Conservation (phyloP, 345 rosid genomes). For the Eucalyptus shirleyi region DNA sequence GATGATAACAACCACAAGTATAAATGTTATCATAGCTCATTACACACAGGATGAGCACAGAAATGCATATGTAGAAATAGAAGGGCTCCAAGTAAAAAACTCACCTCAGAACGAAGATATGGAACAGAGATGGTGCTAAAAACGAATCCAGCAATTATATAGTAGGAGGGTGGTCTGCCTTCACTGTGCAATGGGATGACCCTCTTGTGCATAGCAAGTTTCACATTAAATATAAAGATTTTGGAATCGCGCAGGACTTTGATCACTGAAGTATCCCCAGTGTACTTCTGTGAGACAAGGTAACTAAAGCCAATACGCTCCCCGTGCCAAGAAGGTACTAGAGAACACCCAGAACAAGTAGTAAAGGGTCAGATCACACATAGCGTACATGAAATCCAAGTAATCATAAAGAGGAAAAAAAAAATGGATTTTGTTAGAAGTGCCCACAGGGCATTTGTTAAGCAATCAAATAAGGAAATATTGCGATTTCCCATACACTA, state of each 20-base stretch:
- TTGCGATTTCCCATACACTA: not conserved
- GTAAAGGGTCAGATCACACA: not conserved
- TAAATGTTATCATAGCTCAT: not conserved
- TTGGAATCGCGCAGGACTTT: slow-evolving; percentile 70
- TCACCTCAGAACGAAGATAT: slow-evolving; percentile 87
- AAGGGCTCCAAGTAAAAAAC: not conserved
- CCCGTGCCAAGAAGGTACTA: slow-evolving; percentile 90
- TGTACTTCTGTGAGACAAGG: slow-evolving; percentile 86
- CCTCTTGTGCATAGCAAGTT: slow-evolving; percentile 70
- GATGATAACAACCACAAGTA: not conserved
- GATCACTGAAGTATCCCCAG: slow-evolving; percentile 67
- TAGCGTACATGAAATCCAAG: not conserved
- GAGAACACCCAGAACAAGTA: not conserved
- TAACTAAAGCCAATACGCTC: slow-evolving; percentile 93
- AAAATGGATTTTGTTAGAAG: not conserved
- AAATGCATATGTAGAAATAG: not conserved
- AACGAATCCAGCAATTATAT: slow-evolving; percentile 84
- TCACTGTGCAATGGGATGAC: slow-evolving; percentile 75
- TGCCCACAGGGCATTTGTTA: not conserved
- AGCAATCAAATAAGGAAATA: not conserved
- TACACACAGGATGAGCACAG: not conserved
- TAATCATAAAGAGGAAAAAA: not conserved
- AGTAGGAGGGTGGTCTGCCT: slow-evolving; percentile 81
- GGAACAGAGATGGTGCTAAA: slow-evolving; percentile 82
- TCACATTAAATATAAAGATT: slow-evolving; percentile 46